These are phyloP conservation scores for Digitaria exilis DNA, from an alignment of 202 grass and related monocot genomes.

Conservation along the genomic window DNA sequence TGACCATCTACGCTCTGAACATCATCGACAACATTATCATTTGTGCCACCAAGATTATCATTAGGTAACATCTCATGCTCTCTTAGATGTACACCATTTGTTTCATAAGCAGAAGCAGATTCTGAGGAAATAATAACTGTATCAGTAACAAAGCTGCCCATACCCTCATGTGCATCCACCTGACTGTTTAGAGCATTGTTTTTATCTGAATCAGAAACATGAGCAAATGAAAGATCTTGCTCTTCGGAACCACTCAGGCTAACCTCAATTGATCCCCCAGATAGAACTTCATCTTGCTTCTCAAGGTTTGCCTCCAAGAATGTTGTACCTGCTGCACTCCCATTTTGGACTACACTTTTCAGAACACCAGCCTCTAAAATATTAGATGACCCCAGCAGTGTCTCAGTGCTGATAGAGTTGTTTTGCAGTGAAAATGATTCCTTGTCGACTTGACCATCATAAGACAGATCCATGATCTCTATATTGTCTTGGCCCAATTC, in stretches of 20 bases:
- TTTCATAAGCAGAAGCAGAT: slow-evolving; percentile 25
- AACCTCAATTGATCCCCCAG: background rate
- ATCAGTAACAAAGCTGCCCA: slow-evolving; percentile 2
- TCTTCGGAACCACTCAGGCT: slow-evolving; percentile 33
- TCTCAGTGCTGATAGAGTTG: slow-evolving; percentile 33
- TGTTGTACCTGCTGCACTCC: slow-evolving; percentile 7
- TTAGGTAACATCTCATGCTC: slow-evolving; percentile 25
- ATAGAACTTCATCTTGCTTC: slow-evolving; percentile 28
- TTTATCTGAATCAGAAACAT: slow-evolving; percentile 33
- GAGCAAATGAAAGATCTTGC: slow-evolving; percentile 29
- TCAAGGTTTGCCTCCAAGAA: slow-evolving; percentile 36
- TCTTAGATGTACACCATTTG: slow-evolving; percentile 23
- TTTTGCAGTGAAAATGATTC: slow-evolving; percentile 37
- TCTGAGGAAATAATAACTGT: slow-evolving; percentile 40
- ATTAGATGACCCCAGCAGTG: slow-evolving; percentile 38
- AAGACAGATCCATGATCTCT: slow-evolving; percentile 31
- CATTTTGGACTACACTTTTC: slow-evolving; percentile 46
- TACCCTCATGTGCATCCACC: background rate
- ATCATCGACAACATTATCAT: slow-evolving; percentile 21
- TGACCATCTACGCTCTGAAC: slow-evolving; percentile 26
- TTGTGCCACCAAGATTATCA: slow-evolving; percentile 17
- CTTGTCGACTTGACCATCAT: slow-evolving; percentile 24
- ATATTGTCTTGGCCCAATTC: slow-evolving; percentile 40
- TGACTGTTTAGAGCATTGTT: background rate
- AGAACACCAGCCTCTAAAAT: slow-evolving; percentile 34